Conservation (phyloP, 495 filamentous ascomycete species). For the Daldinia vernicosa region DNA sequence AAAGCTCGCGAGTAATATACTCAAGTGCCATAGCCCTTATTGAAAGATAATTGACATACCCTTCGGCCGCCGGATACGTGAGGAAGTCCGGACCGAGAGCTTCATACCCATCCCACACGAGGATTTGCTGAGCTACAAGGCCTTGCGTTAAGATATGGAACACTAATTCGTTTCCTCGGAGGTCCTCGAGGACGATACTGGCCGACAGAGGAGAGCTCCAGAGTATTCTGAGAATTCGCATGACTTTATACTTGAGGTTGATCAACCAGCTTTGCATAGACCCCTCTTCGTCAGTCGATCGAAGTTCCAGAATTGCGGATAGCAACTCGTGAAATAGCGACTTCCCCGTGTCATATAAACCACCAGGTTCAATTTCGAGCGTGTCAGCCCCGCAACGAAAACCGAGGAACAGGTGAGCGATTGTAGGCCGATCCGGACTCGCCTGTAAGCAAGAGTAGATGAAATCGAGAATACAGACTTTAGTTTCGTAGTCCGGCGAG, state of each 20-base stretch:
- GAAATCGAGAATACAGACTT: slow-evolving; percentile 80
- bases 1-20: slow-evolving; percentile 85
- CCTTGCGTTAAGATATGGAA: slow-evolving; percentile 74
- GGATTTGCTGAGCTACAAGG: slow-evolving; percentile 66
- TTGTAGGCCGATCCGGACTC: slow-evolving; percentile 73
- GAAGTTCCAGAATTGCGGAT: slow-evolving; percentile 68
- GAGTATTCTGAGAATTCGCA: slow-evolving; percentile 79
- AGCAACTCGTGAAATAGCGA: slow-evolving; percentile 88
- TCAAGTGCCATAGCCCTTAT: slow-evolving; percentile 78
- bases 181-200: slow-evolving; percentile 73
- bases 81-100: slow-evolving; percentile 66
- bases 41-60: slow-evolving; percentile 76
- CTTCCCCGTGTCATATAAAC: slow-evolving; percentile 69
- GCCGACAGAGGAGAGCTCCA: slow-evolving; percentile 88
- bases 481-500: slow-evolving; percentile 75
- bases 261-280: slow-evolving; percentile 76
- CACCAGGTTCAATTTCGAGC: slow-evolving; percentile 68
- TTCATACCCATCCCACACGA: slow-evolving; percentile 73
- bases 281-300: slow-evolving; percentile 65
- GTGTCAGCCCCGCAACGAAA: slow-evolving; percentile 75
- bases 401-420: slow-evolving; percentile 90
- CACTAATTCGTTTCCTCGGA: slow-evolving; percentile 78
- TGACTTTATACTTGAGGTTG: slow-evolving; percentile 73
- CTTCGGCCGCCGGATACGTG: slow-evolving; percentile 65
- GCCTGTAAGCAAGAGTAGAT: slow-evolving; percentile 78